These are phyloP conservation scores for Boletus nobilissimus DNA, from an alignment of 1,284 basidiomycete species.

Conservation along the genomic window DNA sequence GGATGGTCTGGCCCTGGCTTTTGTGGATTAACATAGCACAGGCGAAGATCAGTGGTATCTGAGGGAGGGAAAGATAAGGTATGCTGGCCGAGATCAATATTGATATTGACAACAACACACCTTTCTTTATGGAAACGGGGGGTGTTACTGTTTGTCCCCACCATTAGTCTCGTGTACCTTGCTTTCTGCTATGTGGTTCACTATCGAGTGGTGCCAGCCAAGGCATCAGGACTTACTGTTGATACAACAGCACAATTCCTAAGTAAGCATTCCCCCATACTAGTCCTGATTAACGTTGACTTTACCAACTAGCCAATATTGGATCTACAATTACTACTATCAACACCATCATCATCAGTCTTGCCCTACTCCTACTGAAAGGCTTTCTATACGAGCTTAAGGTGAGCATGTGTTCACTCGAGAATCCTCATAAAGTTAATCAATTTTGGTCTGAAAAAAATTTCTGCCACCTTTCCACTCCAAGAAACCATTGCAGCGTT, in stretches of 20 bases:
- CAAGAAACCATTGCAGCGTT: constrained; percentile 8
- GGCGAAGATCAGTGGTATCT: constrained; percentile 73
- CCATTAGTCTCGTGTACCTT: constrained; percentile 22
- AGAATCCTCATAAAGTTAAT: background rate
- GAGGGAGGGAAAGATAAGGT: background rate
- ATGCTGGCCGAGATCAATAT: background rate
- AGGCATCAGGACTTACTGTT: background rate
- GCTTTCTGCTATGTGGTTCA: constrained; percentile 29
- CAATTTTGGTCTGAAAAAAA: constrained; percentile 28
- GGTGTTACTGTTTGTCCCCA: constrained; percentile 4
- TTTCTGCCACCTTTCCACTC: constrained; percentile 24
- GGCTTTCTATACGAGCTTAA: constrained; percentile 21
- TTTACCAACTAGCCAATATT: constrained; percentile 10
- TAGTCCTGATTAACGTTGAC: background rate
- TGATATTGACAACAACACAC: constrained; percentile 21
- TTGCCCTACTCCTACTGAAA: constrained; percentile 23
- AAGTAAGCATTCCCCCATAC: background rate
- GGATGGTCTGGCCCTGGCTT: constrained; percentile 79
- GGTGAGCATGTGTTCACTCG: background rate
- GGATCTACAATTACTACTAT: constrained; percentile 24
- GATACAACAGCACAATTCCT: constrained; percentile 11
- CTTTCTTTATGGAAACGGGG: constrained; percentile 14
- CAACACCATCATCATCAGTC: constrained; percentile 30
- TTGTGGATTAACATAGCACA: constrained; percentile 88
- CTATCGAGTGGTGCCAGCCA: constrained; percentile 25